Percentiles rank a stretch among this genome's conserved stretches.
Conservation (phyloP, 164 flowering plant genomes). For the Chimonanthus salicifolius region DNA sequence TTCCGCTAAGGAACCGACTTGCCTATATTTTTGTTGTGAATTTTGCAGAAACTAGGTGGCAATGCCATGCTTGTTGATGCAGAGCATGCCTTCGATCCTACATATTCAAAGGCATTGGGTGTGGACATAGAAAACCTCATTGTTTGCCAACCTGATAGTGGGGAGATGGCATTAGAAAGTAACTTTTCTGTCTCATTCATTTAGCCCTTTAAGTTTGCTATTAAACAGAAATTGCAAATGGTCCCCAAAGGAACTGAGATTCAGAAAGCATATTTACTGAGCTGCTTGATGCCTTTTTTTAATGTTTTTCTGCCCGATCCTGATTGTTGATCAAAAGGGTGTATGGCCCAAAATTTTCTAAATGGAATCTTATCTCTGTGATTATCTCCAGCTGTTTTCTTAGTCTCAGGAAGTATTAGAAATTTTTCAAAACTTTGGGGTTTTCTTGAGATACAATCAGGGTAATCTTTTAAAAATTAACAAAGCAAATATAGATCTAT, state of each 20-base stretch:
- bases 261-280: neutral
- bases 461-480: too few relatives aligned
- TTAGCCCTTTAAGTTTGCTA: neutral
- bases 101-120: slow-evolving; percentile 90
- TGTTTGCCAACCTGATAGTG: slow-evolving; percentile 97
- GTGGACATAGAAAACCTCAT: slow-evolving; percentile 94
- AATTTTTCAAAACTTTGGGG: too few relatives aligned
- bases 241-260: neutral
- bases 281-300: too few relatives aligned
- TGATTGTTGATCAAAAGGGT: too few relatives aligned
- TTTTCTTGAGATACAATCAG: too few relatives aligned
- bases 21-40: slow-evolving; percentile 12
- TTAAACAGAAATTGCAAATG: neutral
- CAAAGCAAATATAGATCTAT: too few relatives aligned
- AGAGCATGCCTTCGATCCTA: slow-evolving; percentile 99
- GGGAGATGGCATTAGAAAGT: slow-evolving; percentile 99
- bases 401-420: too few relatives aligned
- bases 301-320: too few relatives aligned
- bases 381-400: too few relatives aligned
- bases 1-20: neutral
- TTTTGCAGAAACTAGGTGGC: slow-evolving; percentile 80
- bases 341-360: too few relatives aligned
- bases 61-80: slow-evolving; percentile 99
- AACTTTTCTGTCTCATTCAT: slow-evolving; percentile 17
- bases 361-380: too few relatives aligned